Percentiles rank a stretch among this genome's conserved stretches.
phyloP scores from a whole-genome alignment of 2,329 filamentous ascomycete species.

The Grosmannia clavigera region DNA sequence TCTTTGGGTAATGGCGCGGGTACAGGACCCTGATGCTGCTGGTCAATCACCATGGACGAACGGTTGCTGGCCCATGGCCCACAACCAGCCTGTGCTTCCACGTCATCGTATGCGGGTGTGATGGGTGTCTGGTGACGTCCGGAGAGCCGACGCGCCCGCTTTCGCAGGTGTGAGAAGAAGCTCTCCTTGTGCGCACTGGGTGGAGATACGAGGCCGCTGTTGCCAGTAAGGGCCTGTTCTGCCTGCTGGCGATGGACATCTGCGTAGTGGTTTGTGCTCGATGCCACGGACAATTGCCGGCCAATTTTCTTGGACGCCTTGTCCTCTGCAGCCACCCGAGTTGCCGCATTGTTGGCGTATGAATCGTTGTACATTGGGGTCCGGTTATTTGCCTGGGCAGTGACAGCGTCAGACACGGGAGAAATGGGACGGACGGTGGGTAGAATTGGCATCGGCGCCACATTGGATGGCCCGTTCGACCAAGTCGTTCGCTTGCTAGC shows the following conservation, averaged over 20 bases:
- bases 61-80: conserved; percentile 79
- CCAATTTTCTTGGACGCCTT: conserved; percentile 83
- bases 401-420: conserved; percentile 88
- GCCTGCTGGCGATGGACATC: conserved; percentile 85
- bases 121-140: conserved; percentile 76
- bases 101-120: conserved; percentile 69
- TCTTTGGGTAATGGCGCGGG: conserved; percentile 38
- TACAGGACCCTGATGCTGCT: conserved; percentile 25
- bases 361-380: conserved; percentile 40
- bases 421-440: conserved; percentile 92
- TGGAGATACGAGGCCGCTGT: conserved; percentile 62
- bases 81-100: conserved; percentile 87
- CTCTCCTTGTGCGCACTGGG: conserved; percentile 77
- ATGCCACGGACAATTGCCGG: conserved; percentile 83
- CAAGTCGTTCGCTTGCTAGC: conserved; percentile 81
- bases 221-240: conserved; percentile 78
- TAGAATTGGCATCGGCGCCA: conserved; percentile 87
- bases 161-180: conserved; percentile 95
- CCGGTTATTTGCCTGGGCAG: conserved; percentile 68
- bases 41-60: conserved; percentile 70
- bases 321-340: conserved; percentile 34
- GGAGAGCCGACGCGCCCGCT: conserved; percentile 83
- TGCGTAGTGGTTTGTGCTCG: conserved; percentile 83
- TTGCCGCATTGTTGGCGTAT: conserved; percentile 26
- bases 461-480: conserved; percentile 70